Evolutionary conservation across 176 grass and related monocot genomes (phyloP).

Genomic region (Otatea glauca): DNA sequence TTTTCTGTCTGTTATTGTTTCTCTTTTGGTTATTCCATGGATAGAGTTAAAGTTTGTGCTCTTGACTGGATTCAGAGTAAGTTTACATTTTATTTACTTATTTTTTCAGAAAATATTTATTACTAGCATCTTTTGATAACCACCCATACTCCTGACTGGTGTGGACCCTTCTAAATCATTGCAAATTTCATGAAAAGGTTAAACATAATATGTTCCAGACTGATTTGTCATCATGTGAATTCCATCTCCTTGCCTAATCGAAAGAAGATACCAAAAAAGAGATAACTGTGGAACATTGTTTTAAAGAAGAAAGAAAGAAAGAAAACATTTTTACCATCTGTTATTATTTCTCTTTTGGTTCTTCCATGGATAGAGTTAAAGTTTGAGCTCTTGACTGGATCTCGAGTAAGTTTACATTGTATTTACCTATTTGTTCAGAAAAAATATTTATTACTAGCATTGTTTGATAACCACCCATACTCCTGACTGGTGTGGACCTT

Average conservation of each 20-base stretch:
- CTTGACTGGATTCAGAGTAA: conserved; percentile 75
- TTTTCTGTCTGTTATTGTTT: neutral
- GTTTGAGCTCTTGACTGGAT: conserved; percentile 47
- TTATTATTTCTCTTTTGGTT: neutral
- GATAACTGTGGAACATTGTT: neutral
- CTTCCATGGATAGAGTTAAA: neutral
- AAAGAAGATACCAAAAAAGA: neutral
- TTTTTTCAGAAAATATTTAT: neutral
- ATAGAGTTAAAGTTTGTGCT: too few relatives aligned
- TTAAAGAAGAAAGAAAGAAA: neutral
- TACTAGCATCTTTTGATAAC: neutral
- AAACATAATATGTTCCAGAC: neutral
- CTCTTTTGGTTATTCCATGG: neutral
- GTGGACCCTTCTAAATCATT: neutral
- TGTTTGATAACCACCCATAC: neutral
- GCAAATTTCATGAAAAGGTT: neutral
- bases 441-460: neutral
- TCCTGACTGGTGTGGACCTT: neutral
- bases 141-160: neutral
- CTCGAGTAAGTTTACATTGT: conserved; percentile 64
- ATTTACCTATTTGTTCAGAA: conserved; percentile 16
- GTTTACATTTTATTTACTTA: conserved; percentile 41
- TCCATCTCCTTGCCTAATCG: neutral
- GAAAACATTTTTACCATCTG: neutral
- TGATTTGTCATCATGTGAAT: conserved; percentile 17